phyloP scores from a whole-genome alignment of 495 filamentous ascomycete genomes.

The Extremus antarcticus region DNA sequence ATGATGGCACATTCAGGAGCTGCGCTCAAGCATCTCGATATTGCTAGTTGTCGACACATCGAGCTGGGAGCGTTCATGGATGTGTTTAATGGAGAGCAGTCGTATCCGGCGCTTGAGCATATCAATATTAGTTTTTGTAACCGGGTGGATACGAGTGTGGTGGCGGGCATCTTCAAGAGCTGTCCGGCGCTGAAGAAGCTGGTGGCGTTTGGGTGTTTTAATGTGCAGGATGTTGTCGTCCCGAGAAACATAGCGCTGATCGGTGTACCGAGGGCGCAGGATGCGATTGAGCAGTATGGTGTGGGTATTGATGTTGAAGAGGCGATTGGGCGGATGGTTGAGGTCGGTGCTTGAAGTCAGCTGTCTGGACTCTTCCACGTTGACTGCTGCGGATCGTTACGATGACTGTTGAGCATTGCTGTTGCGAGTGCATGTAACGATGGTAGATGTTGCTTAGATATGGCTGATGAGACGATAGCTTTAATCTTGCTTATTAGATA shows the following conservation, averaged over 20 bases:
- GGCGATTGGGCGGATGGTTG: slow-evolving; percentile 24
- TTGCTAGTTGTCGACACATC: slow-evolving; percentile 73
- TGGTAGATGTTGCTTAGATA: no score
- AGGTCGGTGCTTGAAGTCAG: slow-evolving; percentile 15
- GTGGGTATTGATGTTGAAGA: slow-evolving; percentile 25
- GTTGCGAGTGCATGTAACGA: neutral
- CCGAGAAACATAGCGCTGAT: slow-evolving; percentile 66
- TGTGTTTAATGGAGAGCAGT: slow-evolving; percentile 50
- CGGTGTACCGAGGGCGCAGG: slow-evolving; percentile 60
- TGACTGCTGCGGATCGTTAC: neutral
- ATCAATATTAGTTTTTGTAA: slow-evolving; percentile 73
- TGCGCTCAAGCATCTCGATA: slow-evolving; percentile 50
- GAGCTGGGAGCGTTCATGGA: slow-evolving; percentile 52
- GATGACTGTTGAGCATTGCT: neutral
- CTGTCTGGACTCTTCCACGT: neutral
- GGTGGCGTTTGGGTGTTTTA: slow-evolving; percentile 77
- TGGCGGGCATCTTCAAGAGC: slow-evolving; percentile 59
- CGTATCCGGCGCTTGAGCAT: slow-evolving; percentile 54
- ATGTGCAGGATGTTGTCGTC: slow-evolving; percentile 56
- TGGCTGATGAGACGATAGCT: no score
- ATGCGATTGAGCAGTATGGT: slow-evolving; percentile 45
- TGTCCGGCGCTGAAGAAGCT: slow-evolving; percentile 64
- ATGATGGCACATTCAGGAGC: slow-evolving; percentile 75
- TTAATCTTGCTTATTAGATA: no score
- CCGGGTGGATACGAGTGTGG: slow-evolving; percentile 60